These are phyloP conservation scores for Blepharisma japonicum DNA, from an alignment of 73 alveolate species.

Conservation along the genomic window DNA sequence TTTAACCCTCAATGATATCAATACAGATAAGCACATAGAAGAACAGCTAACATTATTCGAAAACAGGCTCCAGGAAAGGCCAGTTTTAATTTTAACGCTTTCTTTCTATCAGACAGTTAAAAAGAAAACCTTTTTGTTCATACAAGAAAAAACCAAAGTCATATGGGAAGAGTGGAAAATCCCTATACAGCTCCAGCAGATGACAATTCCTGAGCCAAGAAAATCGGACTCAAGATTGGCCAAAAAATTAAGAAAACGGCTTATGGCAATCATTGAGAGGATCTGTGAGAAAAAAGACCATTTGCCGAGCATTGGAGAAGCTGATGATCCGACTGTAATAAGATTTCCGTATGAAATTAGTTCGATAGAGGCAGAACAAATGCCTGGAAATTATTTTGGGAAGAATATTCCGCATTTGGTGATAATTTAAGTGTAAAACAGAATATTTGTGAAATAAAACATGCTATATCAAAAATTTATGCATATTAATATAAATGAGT, in stretches of 20 bases:
- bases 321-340: background rate
- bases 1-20: background rate
- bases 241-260: background rate
- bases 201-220: background rate
- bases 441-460: too few species aligned
- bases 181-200: background rate
- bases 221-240: background rate
- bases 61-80: background rate
- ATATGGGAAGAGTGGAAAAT: background rate
- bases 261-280: background rate
- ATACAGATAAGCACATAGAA: background rate
- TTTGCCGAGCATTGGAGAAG: background rate
- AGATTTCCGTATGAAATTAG: background rate
- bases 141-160: background rate
- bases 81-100: background rate
- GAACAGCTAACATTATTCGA: background rate
- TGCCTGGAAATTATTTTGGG: too few species aligned
- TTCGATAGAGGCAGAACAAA: too few species aligned
- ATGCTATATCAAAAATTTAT: too few species aligned
- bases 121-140: background rate
- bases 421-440: too few species aligned
- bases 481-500: too few species aligned
- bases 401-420: too few species aligned
- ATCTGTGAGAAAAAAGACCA: conserved; percentile 8
- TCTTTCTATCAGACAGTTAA: background rate